Evolutionary conservation across 2,329 filamentous ascomycete genomes (phyloP).

Genomic region (Huntiella moniliformis): DNA sequence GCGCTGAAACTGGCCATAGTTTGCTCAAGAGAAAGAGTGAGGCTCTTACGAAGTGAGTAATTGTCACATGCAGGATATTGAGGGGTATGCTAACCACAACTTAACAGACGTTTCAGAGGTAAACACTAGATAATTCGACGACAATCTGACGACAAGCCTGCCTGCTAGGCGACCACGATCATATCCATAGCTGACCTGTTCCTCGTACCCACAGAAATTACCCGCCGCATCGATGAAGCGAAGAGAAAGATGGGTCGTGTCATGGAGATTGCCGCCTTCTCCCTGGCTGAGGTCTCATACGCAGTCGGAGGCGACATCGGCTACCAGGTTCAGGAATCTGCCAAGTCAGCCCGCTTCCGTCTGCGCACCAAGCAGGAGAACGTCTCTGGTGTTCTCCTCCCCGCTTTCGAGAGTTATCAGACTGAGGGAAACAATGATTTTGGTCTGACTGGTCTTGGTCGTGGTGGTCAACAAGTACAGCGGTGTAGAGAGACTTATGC

Average conservation of each 20-base stretch:
- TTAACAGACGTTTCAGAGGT: slow-evolving; percentile 72
- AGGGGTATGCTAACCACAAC: slow-evolving; percentile 2
- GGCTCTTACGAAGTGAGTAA: slow-evolving; percentile 74
- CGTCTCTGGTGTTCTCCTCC: slow-evolving; percentile 87
- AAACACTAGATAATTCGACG: not conserved
- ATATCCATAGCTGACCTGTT: not conserved
- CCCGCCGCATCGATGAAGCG: slow-evolving; percentile 88
- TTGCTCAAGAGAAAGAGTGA: slow-evolving; percentile 95
- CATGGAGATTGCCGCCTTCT: slow-evolving; percentile 98
- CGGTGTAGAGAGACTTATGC: slow-evolving; percentile 90
- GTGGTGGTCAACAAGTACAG: slow-evolving; percentile 94
- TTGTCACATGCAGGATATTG: slow-evolving; percentile 1
- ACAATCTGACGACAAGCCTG: not conserved
- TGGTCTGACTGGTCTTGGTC: slow-evolving; percentile 82
- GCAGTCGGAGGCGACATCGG: slow-evolving; percentile 89
- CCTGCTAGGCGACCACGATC: not conserved
- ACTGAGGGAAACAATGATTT: slow-evolving; percentile 90
- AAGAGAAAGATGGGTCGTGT: slow-evolving; percentile 99
- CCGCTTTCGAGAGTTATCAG: slow-evolving; percentile 79
- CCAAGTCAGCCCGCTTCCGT: slow-evolving; percentile 79
- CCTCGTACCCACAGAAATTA: slow-evolving; percentile 51
- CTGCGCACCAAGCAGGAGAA: slow-evolving; percentile 95
- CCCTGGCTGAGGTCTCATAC: slow-evolving; percentile 90
- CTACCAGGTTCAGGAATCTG: slow-evolving; percentile 94
- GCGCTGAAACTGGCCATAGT: slow-evolving; percentile 76